These are phyloP conservation scores for Fusarium sp. DNA, from an alignment of 2,329 filamentous ascomycete species.

Conservation along the genomic window DNA sequence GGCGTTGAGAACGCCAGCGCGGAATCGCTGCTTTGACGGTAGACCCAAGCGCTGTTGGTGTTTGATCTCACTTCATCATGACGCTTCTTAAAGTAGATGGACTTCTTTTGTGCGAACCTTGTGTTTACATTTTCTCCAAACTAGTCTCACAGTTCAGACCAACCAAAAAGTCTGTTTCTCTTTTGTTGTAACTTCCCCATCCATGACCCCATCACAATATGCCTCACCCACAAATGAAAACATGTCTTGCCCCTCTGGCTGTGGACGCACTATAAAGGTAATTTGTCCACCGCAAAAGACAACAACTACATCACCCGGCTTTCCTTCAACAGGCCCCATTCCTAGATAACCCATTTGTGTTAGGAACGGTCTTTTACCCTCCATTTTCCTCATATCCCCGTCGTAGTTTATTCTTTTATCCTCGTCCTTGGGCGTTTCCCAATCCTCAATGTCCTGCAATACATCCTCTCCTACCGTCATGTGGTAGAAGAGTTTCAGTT, in stretches of 20 bases:
- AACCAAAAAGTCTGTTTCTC: background rate
- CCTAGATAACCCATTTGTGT: background rate
- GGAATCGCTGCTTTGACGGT: no score
- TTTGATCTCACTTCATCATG: background rate
- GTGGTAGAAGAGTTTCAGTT: accelerated
- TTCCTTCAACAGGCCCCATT: background rate
- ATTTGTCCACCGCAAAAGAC: background rate
- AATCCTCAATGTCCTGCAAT: background rate
- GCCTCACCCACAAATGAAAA: background rate
- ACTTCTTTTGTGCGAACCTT: accelerated
- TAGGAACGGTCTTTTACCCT: background rate
- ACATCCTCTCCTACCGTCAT: background rate
- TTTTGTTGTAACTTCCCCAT: background rate
- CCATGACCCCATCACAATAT: background rate
- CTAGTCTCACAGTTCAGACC: accelerated
- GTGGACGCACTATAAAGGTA: background rate
- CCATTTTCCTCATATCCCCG: background rate
- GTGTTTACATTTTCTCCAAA: accelerated
- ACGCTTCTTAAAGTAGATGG: background rate
- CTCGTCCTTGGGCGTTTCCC: background rate
- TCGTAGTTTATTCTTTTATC: background rate
- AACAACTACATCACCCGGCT: background rate
- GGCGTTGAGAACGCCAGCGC: accelerated
- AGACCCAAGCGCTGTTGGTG: background rate
- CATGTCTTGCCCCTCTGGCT: accelerated